Evolutionary conservation across 179 eudicot genomes (phyloP).

Genomic region (Beta corolliflora): DNA sequence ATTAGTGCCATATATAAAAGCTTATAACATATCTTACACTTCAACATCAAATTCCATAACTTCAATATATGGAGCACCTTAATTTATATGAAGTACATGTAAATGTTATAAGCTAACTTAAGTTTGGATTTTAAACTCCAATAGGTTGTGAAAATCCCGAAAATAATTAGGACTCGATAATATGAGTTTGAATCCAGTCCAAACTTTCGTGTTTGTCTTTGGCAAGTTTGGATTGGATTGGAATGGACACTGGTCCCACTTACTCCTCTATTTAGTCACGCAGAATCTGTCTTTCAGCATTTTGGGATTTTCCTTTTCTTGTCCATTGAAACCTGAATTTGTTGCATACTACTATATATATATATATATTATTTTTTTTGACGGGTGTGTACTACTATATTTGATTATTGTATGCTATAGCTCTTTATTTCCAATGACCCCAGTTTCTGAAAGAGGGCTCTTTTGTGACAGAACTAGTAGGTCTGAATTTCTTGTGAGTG

Average conservation of each 20-base stretch:
- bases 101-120: too few relatives aligned
- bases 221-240: not conserved
- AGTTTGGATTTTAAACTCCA: too few relatives aligned
- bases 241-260: not conserved
- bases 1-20: too few relatives aligned
- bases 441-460: not conserved
- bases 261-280: not conserved
- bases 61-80: too few relatives aligned
- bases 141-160: too few relatives aligned
- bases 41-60: too few relatives aligned
- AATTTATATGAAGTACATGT: too few relatives aligned
- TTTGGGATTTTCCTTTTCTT: not conserved
- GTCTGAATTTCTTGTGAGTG: slow-evolving; percentile 80
- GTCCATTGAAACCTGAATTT: not conserved
- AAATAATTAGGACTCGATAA: too few relatives aligned
- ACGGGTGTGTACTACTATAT: not conserved
- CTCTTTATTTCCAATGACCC: not conserved
- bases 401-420: not conserved
- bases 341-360: not conserved
- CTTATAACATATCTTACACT: too few relatives aligned
- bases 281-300: not conserved
- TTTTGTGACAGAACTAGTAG: slow-evolving; percentile 66
- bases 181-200: too few relatives aligned
- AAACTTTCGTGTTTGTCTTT: too few relatives aligned
- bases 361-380: too few relatives aligned